Base-by-base conservation (phyloP, 2,329 filamentous ascomycete species). In the Cladophialophora yegresii region DNA sequence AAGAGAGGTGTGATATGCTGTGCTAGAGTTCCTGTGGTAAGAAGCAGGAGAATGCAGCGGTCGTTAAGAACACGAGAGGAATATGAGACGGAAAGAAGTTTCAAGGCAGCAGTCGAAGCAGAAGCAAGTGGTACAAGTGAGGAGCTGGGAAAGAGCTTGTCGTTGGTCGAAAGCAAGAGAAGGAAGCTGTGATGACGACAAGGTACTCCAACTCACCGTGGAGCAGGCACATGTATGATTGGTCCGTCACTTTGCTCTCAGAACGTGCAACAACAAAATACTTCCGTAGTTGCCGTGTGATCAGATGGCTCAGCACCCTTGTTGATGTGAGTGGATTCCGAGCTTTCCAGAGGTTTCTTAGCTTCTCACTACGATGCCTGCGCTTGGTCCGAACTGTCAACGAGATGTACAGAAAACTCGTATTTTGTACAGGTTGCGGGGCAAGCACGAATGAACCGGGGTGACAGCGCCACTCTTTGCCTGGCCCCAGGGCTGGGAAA, bases 101-200 rank as follows among this genome's bases (percentile, higher is more conserved):
- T 61, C 58, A 66, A 68, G 61, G 65, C 62, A 65, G 60, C 62
- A 67, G 61, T 64, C 49, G 62, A 63, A 67, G 55, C 59, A 30
- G 45, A 59, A 22, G 54, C 23, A 50, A 20, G 47, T 28, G n/a
- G 33, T 56, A 50, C 55, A 43, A 33, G 58, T 54, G 30, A 43
- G 45, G 36, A 30, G 55, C 33, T 43, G 54, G 58, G 58, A 55
- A 64, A 32, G 16, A 26, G 45, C 26, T 53, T 49, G 33, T 54
- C 45, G 32, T 47, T 63, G 54, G 61, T 32, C 9, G 20, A 28
- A 33, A 47, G 22, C 23, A 32, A 28, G 16, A 45, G 40, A 20
- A 22, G 58, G n/a, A 61, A 55, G 45, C 10, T 59, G 32, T 62
- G 58, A 64, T 59, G 65, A 64, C 62, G 57, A 64, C 40, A 58